Evolutionary conservation across 2,329 filamentous ascomycete species (phyloP), one percentile per base, ranked within the genome.

Genomic region (Cladorrhinum sp.): DNA sequence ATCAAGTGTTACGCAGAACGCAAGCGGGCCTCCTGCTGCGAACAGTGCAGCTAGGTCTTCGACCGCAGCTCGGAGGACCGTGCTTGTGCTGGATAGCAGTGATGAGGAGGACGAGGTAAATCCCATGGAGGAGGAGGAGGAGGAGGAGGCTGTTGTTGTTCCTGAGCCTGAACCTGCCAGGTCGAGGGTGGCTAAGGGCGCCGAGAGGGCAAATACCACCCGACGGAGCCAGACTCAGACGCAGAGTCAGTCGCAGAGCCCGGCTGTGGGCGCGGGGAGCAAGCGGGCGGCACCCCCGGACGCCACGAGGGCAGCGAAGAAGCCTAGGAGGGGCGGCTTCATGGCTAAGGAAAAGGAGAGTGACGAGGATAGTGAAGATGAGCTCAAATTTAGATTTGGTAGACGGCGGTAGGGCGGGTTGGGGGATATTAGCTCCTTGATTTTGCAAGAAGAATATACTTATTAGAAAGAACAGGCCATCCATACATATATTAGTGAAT

Each of bases 371-470:
- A 84, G 81, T 62, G 83, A 85, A 50, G 83, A 85, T 61, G 82
- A 80, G 66, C 75, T 84, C 55, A 79, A 80, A 65, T 86, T 86
- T 67, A 76, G 77, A 58, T 86, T 86, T 69, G 79, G 81, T 28
- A 80, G 78, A 70, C 75, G 82, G 67, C 76, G 76, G 67, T 80
- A 69, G 57, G 26, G 26, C 9, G 4, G 4, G 26, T 28, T 9
- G 26, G 4, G 4, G 4, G 26, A 5, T 9, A 28, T 28, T 9
- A 28, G 4, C 26, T 5, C 9, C 26, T 28, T 28, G 26, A 28
- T 28, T n/a, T n/a, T n/a, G n/a, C n/a, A n/a, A n/a, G n/a, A n/a
- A n/a, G n/a, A n/a, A n/a, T n/a, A n/a, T n/a, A n/a, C n/a, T n/a
- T n/a, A n/a, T n/a, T n/a, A n/a, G n/a, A n/a, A n/a, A n/a, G n/a